These are phyloP conservation scores for Aethionema arabicum DNA, from an alignment of 345 rosid genomes.

Conservation along the genomic window DNA sequence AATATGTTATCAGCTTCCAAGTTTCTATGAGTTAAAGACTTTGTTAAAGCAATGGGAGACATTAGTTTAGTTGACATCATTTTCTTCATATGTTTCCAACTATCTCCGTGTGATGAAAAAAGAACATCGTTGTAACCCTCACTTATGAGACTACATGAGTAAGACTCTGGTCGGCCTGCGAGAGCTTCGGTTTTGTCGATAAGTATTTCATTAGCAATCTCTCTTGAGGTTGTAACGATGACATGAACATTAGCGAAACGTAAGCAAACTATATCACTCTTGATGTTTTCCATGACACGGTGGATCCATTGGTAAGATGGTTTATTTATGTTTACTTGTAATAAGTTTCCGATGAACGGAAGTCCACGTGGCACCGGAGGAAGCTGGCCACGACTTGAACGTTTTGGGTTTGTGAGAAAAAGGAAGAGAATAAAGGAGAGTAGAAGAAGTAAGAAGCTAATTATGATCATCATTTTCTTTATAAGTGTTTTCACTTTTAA, in stretches of 20 bases:
- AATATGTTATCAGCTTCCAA: constrained; percentile 33
- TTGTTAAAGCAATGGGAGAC: not conserved
- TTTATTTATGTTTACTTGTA: constrained; percentile 1
- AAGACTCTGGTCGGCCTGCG: constrained; percentile 23
- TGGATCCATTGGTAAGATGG: constrained; percentile 26
- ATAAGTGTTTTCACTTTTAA: too few species aligned
- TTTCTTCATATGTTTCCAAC: constrained; percentile 33
- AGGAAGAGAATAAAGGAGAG: not conserved
- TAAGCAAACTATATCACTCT: constrained; percentile 22
- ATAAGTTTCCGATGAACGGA: not conserved
- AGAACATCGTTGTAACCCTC: constrained; percentile 20
- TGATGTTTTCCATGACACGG: constrained; percentile 24
- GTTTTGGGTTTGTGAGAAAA: not conserved
- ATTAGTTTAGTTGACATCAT: constrained; percentile 25
- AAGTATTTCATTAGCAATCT: constrained; percentile 32
- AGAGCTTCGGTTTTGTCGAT: constrained; percentile 28
- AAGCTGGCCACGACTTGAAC: not conserved
- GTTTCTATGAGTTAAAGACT: constrained; percentile 20
- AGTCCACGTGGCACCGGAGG: not conserved
- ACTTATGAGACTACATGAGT: constrained; percentile 16
- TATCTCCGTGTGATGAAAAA: constrained; percentile 18
- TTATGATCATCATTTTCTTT: too few species aligned
- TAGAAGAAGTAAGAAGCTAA: not conserved
- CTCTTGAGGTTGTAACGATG: constrained; percentile 21
- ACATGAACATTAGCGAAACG: constrained; percentile 16